A percentile compares a stretch with the other conserved stretches of the same genome.
These are phyloP conservation scores for Alternaria postmessia DNA, from an alignment of 2,329 filamentous ascomycete genomes.

Conservation along the genomic window DNA sequence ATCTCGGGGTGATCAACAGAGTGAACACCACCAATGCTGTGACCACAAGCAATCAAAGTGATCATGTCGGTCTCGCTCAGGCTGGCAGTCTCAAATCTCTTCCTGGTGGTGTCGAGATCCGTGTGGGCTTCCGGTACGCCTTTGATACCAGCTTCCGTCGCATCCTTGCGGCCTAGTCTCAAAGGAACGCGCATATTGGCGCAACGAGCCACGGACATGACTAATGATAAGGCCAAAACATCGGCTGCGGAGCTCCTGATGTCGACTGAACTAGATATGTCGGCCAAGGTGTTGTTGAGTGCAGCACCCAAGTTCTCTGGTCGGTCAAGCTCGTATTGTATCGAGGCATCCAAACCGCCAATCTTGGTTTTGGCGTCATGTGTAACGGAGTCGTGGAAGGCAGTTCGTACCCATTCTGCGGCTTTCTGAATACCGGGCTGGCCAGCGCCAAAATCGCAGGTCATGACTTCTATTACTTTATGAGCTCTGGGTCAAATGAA, in stretches of 20 bases:
- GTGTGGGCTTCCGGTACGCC: conserved; percentile 47
- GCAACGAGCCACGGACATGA: conserved; percentile 41
- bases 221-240: conserved; percentile 42
- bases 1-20: conserved; percentile 42
- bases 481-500: background rate
- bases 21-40: conserved; percentile 49
- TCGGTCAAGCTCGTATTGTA: conserved; percentile 43
- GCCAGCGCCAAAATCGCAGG: conserved; percentile 24
- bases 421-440: conserved; percentile 33
- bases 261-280: conserved; percentile 37
- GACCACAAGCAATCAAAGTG: conserved; percentile 46
- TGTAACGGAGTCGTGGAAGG: conserved; percentile 48
- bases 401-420: conserved; percentile 43
- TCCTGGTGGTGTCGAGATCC: conserved; percentile 39
- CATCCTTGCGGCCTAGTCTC: conserved; percentile 45
- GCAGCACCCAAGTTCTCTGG: conserved; percentile 41
- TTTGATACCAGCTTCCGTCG: conserved; percentile 35
- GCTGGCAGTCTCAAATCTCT: conserved; percentile 42
- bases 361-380: conserved; percentile 36
- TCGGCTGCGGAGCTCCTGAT: conserved; percentile 38
- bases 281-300: conserved; percentile 45
- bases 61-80: conserved; percentile 39
- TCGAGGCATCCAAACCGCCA: conserved; percentile 48
- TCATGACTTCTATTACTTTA: conserved; percentile 17
- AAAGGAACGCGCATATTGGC: conserved; percentile 41